Conservation (phyloP, 345 rosid species). For the Salix dunnii region DNA sequence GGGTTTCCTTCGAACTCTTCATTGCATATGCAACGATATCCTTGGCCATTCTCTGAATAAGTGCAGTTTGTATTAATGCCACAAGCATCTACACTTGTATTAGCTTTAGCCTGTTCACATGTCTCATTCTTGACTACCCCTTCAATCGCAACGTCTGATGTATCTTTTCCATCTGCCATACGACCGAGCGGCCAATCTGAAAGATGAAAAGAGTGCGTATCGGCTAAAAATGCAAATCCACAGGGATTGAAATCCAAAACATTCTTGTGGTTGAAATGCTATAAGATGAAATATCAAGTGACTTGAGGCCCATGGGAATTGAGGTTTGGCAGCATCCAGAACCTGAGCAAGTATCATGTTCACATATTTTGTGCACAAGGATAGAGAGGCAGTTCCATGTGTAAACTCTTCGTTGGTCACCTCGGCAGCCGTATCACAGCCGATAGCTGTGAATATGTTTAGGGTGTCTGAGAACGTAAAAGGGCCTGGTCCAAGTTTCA, state of each 20-base stretch:
- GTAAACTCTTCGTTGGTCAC: background rate
- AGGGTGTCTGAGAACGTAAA: constrained; percentile 11
- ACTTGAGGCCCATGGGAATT: constrained; percentile 14
- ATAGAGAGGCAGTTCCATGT: constrained; percentile 13
- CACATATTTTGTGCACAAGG: constrained; percentile 2
- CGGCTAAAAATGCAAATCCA: constrained; percentile 19
- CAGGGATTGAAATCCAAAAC: constrained; percentile 15
- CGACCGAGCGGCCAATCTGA: background rate
- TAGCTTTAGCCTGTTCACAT: background rate
- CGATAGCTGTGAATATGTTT: constrained; percentile 28
- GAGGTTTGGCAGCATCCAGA: constrained; percentile 30
- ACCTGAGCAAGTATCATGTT: constrained; percentile 17
- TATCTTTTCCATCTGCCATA: background rate
- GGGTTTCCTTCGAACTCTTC: constrained; percentile 24
- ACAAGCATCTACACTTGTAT: no score
- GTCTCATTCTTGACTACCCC: constrained; percentile 12
- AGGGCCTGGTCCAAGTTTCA: background rate
- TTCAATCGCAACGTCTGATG: constrained; percentile 10
- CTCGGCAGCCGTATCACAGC: constrained; percentile 17
- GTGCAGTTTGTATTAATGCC: constrained; percentile 7
- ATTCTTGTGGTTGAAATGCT: background rate
- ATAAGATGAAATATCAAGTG: background rate
- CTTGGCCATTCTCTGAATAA: constrained; percentile 2
- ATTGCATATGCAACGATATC: constrained; percentile 18
- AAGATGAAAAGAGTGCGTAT: background rate